These are phyloP conservation scores for Crithidia acanthocephali DNA, from an alignment of 208 protist genomes.

Conservation along the genomic window DNA sequence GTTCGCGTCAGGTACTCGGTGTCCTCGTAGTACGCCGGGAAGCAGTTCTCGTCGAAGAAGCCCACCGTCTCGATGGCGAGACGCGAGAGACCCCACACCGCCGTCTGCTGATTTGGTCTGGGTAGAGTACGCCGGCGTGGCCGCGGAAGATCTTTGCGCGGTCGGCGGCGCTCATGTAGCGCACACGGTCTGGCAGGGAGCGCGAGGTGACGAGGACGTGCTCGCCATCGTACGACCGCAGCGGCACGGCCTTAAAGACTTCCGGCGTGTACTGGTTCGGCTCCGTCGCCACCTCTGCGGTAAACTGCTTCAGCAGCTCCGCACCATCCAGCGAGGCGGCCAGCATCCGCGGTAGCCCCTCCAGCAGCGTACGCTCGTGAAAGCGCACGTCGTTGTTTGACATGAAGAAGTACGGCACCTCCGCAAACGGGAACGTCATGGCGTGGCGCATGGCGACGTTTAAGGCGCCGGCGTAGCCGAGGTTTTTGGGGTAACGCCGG, in stretches of 20 bases:
- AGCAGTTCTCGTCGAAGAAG: constrained; percentile 60
- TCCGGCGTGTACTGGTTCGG: constrained; percentile 32
- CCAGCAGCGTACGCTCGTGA: neutral
- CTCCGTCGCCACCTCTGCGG: constrained; percentile 37
- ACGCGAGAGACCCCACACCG: constrained; percentile 29
- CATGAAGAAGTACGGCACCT: constrained; percentile 32
- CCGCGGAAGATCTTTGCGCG: neutral
- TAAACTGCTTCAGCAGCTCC: constrained; percentile 10
- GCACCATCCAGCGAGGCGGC: constrained; percentile 8
- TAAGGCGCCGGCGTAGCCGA: constrained; percentile 20
- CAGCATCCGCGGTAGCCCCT: constrained; percentile 21
- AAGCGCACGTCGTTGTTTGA: constrained; percentile 28
- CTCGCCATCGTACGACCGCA: constrained; percentile 29
- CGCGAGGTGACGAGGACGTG: constrained; percentile 35
- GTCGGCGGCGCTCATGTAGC: constrained; percentile 21
- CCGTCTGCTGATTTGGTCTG: constrained; percentile 4
- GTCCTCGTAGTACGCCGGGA: constrained; percentile 47
- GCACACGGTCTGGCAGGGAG: constrained; percentile 41
- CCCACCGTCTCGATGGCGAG: constrained; percentile 35
- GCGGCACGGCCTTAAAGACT: constrained; percentile 22
- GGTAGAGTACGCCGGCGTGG: constrained; percentile 16
- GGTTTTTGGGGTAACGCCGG: constrained; percentile 16
- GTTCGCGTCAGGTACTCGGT: constrained; percentile 25
- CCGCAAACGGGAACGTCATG: constrained; percentile 21
- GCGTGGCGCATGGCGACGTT: constrained; percentile 35